Conservation (phyloP, 2,329 filamentous ascomycete genomes). For the Seiridium unicorne region DNA sequence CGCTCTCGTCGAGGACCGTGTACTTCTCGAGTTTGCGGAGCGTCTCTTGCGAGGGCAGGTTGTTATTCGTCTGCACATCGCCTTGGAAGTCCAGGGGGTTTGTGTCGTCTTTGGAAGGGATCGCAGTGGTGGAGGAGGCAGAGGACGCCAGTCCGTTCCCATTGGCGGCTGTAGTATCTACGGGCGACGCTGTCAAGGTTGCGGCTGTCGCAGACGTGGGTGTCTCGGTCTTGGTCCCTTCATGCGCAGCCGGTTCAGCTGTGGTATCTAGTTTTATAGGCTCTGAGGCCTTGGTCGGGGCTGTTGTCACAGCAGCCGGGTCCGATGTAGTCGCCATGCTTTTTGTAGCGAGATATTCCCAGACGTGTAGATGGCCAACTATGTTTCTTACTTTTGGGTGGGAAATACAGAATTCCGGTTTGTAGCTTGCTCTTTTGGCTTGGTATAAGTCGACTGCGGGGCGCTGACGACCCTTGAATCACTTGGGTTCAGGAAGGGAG, state of each 20-base stretch:
- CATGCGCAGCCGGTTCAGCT: not conserved
- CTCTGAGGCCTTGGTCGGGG: not conserved
- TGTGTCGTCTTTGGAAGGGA: constrained; percentile 24
- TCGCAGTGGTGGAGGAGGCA: not conserved
- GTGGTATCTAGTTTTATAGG: not conserved
- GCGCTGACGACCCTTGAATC: too few species aligned
- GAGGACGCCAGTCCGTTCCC: constrained; percentile 5
- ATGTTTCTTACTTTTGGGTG: not conserved
- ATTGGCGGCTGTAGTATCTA: constrained; percentile 2
- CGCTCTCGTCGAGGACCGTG: constrained; percentile 59
- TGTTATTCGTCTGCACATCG: constrained; percentile 53
- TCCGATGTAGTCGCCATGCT: not conserved
- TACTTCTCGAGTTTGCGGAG: constrained; percentile 53
- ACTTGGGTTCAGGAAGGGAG: too few species aligned
- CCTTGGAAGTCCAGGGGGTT: constrained; percentile 54
- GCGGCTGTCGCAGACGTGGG: not conserved
- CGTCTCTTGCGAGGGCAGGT: constrained; percentile 47
- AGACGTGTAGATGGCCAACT: too few species aligned
- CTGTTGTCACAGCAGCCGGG: not conserved
- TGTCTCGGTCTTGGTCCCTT: not conserved
- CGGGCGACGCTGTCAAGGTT: not conserved
- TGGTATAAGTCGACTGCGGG: too few species aligned
- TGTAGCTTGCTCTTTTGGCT: too few species aligned
- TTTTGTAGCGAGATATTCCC: not conserved
- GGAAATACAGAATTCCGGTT: not conserved